Base-by-base conservation (phyloP, 1,284 basidiomycete species). In the Ustilago xerochloae region DNA sequence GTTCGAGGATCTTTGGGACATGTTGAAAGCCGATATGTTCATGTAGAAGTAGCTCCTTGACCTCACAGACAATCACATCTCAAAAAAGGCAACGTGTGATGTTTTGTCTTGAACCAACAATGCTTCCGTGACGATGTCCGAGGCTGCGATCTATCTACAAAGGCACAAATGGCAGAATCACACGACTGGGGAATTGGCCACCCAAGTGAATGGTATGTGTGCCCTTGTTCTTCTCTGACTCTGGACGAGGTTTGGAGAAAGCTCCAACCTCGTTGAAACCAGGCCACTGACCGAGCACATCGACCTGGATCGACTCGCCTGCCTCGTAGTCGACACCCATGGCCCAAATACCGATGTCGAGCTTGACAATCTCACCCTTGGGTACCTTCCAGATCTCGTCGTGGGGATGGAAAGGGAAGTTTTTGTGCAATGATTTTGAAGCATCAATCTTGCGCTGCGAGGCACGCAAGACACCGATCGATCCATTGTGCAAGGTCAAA, bases 331-430 rank as follows among this genome's bases (percentile, higher is more conserved):
- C 63, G 52, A 76, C 70, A 18, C 75, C 79, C 54, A 74, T 74
- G 18, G 75, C 71, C 80, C 80, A 81, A 47, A 81, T 66, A 12
- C 75, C 75, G 46, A 81, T 81, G 45, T 77, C 75, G 30, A 81
- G 63, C 43, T 63, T 50, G 35, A 79, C 79, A 20, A 79, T 52
- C 49, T 71, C 61, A 38, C 78, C 79, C 16, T 39, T 62, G 5
- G 54, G 43, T 22, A 82, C 65, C 18, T 63, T 64, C 55, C 78
- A 69, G 22, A 68, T 46, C 60, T 61, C 61, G 51, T 72, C 41
- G 65, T 74, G 74, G 24, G 48, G 47, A 38, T 76, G 74, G 53
- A 74, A 66, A 7, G 56, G 65, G 35, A 60, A 57, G 13, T 62
- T 36, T 36, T 45, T 30, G 38, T 71, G 45, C 57, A 67, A 16